Conservation (phyloP, 2,329 filamentous ascomycete genomes). For the Fusarium xylarioides region DNA sequence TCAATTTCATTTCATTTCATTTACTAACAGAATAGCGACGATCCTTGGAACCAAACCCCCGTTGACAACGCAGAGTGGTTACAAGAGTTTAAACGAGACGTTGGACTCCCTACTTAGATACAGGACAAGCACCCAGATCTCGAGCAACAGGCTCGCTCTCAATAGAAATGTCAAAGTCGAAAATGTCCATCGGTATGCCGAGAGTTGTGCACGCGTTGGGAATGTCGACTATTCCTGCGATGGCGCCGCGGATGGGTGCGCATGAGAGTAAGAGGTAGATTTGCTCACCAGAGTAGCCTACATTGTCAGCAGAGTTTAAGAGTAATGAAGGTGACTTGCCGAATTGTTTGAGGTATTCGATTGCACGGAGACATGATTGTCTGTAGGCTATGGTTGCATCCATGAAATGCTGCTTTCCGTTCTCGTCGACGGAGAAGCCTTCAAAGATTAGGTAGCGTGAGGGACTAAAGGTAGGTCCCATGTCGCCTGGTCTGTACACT, state of each 20-base stretch:
- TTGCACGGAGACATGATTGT: conserved; percentile 73
- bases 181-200: conserved; percentile 91
- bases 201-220: conserved; percentile 92
- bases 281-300: conserved; percentile 72
- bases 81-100: conserved; percentile 33
- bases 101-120: conserved; percentile 29
- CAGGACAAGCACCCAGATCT: conserved; percentile 41
- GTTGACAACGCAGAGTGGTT: conserved; percentile 37
- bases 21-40: conserved; percentile 19
- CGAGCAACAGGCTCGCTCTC: conserved; percentile 53
- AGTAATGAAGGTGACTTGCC: conserved; percentile 14
- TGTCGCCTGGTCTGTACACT: conserved; percentile 82
- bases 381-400: conserved; percentile 88
- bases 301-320: neutral
- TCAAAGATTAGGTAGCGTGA: conserved; percentile 53
- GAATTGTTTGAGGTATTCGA: conserved; percentile 50
- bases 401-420: conserved; percentile 89
- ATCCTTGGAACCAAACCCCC: conserved; percentile 38
- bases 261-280: conserved; percentile 86
- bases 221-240: conserved; percentile 90
- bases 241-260: conserved; percentile 86
- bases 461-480: conserved; percentile 30
- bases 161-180: conserved; percentile 91
- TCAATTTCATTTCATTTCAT: neutral
- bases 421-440: conserved; percentile 88